Evolutionary conservation across 148 eudicot genomes (phyloP).

Genomic region (Nepenthes gracilis): DNA sequence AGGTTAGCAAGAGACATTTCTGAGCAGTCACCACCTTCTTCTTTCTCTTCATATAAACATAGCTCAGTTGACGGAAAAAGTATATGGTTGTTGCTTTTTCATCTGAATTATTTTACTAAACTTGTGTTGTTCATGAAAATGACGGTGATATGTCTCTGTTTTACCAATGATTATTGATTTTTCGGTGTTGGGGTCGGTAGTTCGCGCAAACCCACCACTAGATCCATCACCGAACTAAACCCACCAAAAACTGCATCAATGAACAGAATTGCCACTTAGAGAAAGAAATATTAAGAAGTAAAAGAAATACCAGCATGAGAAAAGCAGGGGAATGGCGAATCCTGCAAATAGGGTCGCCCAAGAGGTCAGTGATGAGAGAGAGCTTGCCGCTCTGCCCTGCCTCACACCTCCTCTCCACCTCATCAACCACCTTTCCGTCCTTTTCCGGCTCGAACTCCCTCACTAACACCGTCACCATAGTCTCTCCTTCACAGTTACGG

Average conservation of each 20-base stretch:
- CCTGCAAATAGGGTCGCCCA: constrained; percentile 64
- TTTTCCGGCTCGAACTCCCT: constrained; percentile 34
- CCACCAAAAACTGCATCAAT: background rate
- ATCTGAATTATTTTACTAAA: too few relatives aligned
- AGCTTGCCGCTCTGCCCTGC: constrained; percentile 56
- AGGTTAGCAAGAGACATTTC: background rate
- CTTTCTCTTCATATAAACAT: too few relatives aligned
- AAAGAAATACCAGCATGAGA: constrained; percentile 53
- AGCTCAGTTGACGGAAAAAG: too few relatives aligned
- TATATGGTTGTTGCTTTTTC: too few relatives aligned
- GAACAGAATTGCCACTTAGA: background rate
- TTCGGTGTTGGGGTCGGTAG: too few relatives aligned
- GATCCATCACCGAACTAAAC: background rate
- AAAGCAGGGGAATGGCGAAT: constrained; percentile 73
- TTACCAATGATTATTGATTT: too few relatives aligned
- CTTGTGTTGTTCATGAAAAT: too few relatives aligned
- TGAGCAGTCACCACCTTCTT: too few relatives aligned
- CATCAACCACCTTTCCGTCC: constrained; percentile 42
- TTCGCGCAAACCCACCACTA: too few relatives aligned
- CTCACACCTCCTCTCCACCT: constrained; percentile 63
- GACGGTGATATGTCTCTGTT: too few relatives aligned
- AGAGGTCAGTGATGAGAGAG: constrained; percentile 25
- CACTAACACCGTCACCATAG: background rate
- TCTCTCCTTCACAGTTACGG: background rate
- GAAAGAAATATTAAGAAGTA: background rate